Percentiles rank a stretch among this genome's conserved stretches.
Conservation (phyloP, 2,329 filamentous ascomycete genomes). For the Chaetomium olivaceum region DNA sequence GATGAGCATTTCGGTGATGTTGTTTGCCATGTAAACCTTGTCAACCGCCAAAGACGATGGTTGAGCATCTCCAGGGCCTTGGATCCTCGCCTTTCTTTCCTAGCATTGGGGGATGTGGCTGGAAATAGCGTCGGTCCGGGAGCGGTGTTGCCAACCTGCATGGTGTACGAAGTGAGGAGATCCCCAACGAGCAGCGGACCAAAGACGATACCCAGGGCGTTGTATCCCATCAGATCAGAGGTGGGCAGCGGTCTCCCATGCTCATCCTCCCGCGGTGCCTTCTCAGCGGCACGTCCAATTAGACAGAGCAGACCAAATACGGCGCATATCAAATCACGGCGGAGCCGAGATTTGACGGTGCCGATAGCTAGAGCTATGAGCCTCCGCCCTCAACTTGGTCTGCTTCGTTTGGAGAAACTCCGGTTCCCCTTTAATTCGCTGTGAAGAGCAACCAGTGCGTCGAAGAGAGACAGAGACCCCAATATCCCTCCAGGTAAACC, state of each 20-base stretch:
- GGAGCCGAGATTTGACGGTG: conserved; percentile 59
- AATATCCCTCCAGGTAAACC: conserved; percentile 66
- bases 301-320: conserved; percentile 66
- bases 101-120: conserved; percentile 46
- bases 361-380: conserved; percentile 65
- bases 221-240: conserved; percentile 64
- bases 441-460: conserved; percentile 62
- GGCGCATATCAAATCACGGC: conserved; percentile 64
- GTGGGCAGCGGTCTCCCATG: conserved; percentile 54
- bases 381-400: conserved; percentile 58
- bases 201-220: conserved; percentile 63
- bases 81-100: conserved; percentile 44
- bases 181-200: conserved; percentile 64
- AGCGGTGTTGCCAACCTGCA: conserved; percentile 46
- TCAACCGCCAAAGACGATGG: conserved; percentile 45
- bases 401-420: conserved; percentile 56
- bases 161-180: conserved; percentile 53
- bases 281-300: conserved; percentile 60
- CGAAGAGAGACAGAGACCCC: conserved; percentile 62
- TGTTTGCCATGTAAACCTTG: conserved; percentile 59
- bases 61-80: conserved; percentile 30
- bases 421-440: conserved; percentile 54
- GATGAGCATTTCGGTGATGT: conserved; percentile 65
- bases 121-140: conserved; percentile 48
- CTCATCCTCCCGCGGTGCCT: conserved; percentile 52